Evolutionary conservation across 345 rosid genomes (phyloP).

Genomic region (Passiflora organensis): DNA sequence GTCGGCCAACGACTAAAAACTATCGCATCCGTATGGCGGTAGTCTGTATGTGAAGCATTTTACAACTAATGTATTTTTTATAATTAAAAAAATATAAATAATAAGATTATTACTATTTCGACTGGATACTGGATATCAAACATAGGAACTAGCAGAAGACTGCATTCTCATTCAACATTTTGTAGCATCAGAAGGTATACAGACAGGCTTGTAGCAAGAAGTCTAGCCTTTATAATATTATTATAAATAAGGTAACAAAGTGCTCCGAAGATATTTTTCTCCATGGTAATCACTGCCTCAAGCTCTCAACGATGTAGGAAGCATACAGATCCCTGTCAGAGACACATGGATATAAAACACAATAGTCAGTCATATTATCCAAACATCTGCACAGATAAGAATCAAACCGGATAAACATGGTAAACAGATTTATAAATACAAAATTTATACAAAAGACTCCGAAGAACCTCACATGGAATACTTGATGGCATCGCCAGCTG

Average conservation of each 20-base stretch:
- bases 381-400: neutral
- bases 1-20: no score
- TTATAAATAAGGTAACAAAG: neutral
- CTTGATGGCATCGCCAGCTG: constrained; percentile 72
- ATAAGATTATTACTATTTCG: no score
- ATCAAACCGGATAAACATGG: neutral
- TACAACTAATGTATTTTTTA: no score
- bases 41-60: no score
- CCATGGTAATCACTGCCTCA: constrained; percentile 52
- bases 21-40: no score
- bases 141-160: neutral
- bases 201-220: constrained; percentile 8
- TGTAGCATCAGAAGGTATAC: neutral
- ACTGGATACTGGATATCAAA: neutral
- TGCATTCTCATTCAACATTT: neutral
- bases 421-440: neutral
- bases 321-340: constrained; percentile 92
- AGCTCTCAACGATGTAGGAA: constrained; percentile 77
- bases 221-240: constrained; percentile 1
- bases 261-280: neutral
- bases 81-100: no score
- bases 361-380: neutral
- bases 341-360: neutral
- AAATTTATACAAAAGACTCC: neutral
- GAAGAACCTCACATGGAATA: constrained; percentile 71